Percentiles rank a stretch among this genome's conserved stretches.
Evolutionary conservation across 2,329 filamentous ascomycete species (phyloP).

Genomic region (Pseudogymnoascus sp.): DNA sequence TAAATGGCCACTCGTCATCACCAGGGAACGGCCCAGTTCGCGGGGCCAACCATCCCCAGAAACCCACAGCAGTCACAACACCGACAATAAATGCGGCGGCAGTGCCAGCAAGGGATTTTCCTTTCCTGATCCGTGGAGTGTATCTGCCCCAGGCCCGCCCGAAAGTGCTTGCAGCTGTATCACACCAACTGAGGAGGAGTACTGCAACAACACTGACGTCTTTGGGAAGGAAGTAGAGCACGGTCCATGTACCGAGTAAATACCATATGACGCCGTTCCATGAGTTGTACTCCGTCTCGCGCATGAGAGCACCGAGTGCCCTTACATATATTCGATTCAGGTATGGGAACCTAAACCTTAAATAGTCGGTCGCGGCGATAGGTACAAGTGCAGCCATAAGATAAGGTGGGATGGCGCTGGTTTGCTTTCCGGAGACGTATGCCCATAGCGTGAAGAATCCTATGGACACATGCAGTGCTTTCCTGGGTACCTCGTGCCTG

Average conservation of each 20-base stretch:
- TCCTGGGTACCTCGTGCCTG: slow-evolving; percentile 93
- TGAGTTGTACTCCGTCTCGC: slow-evolving; percentile 86
- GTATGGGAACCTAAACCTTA: slow-evolving; percentile 73
- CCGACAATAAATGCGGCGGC: slow-evolving; percentile 77
- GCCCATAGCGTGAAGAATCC: slow-evolving; percentile 87
- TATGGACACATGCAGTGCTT: slow-evolving; percentile 89
- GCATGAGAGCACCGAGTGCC: slow-evolving; percentile 83
- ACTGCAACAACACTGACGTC: slow-evolving; percentile 87
- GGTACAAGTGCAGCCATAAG: slow-evolving; percentile 76
- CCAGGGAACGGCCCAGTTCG: slow-evolving; percentile 58
- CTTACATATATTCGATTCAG: slow-evolving; percentile 86
- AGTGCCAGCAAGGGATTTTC: slow-evolving; percentile 88
- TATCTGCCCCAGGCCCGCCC: slow-evolving; percentile 84
- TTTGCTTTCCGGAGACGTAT: slow-evolving; percentile 73
- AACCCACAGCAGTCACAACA: slow-evolving; percentile 72
- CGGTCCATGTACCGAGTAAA: slow-evolving; percentile 80
- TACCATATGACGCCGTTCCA: slow-evolving; percentile 99
- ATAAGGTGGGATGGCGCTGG: slow-evolving; percentile 71
- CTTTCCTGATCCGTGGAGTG: slow-evolving; percentile 74
- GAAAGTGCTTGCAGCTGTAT: slow-evolving; percentile 92
- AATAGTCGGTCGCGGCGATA: slow-evolving; percentile 71
- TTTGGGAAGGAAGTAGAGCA: slow-evolving; percentile 83
- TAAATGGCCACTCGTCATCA: slow-evolving; percentile 64
- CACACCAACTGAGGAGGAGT: slow-evolving; percentile 91
- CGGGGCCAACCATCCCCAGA: slow-evolving; percentile 83